Evolutionary conservation across 768 basidiomycete genomes (phyloP).

Genomic region (Boletellus ananas): DNA sequence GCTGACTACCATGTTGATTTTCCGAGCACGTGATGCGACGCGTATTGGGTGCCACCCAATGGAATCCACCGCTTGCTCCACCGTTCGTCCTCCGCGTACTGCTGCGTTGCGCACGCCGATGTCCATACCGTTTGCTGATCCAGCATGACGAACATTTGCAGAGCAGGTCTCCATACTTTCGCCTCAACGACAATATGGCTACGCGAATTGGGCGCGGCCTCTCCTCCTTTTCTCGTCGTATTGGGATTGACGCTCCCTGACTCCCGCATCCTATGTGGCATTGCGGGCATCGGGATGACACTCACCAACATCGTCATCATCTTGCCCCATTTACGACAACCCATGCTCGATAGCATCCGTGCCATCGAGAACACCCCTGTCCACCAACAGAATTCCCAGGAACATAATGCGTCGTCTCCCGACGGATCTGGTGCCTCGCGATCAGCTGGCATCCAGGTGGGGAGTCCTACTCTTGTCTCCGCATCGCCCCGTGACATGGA

Average conservation of each 20-base stretch:
- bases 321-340: conserved; percentile 22
- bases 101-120: conserved; percentile 1
- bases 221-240: conserved; percentile 22
- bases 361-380: neutral
- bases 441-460: neutral
- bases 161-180: conserved; percentile 28
- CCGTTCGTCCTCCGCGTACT: neutral
- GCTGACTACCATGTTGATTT: too few species aligned
- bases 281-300: conserved; percentile 25
- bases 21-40: conserved; percentile 22
- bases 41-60: conserved; percentile 2
- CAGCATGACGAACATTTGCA: conserved; percentile 21
- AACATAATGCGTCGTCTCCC: neutral
- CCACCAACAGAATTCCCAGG: neutral
- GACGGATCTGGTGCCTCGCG: neutral
- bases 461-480: neutral
- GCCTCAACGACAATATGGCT: conserved; percentile 20
- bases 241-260: conserved; percentile 25
- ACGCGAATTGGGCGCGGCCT: conserved; percentile 19
- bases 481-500: neutral
- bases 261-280: conserved; percentile 24
- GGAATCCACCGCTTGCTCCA: neutral
- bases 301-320: conserved; percentile 23
- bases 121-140: conserved; percentile 2
- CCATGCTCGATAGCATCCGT: conserved; percentile 12